These are phyloP conservation scores for Paecilomyces fulvus DNA, from an alignment of 2,329 filamentous ascomycete species.

Conservation along the genomic window DNA sequence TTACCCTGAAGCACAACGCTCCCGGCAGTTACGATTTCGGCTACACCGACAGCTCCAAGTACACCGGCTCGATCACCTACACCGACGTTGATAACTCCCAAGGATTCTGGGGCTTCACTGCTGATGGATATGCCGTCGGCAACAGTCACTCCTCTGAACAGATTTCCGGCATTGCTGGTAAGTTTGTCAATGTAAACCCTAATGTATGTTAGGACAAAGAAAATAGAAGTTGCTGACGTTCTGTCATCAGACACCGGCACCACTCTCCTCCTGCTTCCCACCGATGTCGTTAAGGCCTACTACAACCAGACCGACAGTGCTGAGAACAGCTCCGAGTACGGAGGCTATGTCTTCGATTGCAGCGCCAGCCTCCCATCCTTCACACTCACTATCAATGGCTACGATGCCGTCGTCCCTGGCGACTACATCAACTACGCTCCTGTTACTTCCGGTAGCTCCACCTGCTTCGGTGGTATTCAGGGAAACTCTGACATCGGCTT, in stretches of 20 bases:
- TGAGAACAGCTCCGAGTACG: constrained; percentile 25
- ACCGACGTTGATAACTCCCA: constrained; percentile 47
- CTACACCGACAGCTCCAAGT: constrained; percentile 51
- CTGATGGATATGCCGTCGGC: constrained; percentile 50
- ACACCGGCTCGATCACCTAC: constrained; percentile 51
- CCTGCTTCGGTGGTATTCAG: constrained; percentile 73
- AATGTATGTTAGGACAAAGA: not conserved
- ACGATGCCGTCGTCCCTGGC: constrained; percentile 45
- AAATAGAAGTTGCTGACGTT: not conserved
- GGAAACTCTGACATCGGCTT: constrained; percentile 48
- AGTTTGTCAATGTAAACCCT: not conserved
- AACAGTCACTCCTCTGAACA: constrained; percentile 28
- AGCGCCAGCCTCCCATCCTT: constrained; percentile 44
- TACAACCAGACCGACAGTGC: constrained; percentile 51
- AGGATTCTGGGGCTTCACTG: constrained; percentile 56
- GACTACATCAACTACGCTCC: constrained; percentile 46
- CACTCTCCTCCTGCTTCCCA: constrained; percentile 54
- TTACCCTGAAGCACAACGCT: constrained; percentile 45
- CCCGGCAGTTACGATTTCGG: constrained; percentile 51
- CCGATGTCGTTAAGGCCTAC: constrained; percentile 48
- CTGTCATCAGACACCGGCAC: constrained; percentile 54
- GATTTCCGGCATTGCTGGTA: constrained; percentile 49
- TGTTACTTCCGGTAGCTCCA: constrained; percentile 24
- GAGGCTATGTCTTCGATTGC: constrained; percentile 51
- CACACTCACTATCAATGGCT: constrained; percentile 42